phyloP scores from a whole-genome alignment of 192 early-diverging fungal species.

The Helicostylum pulchrum region DNA sequence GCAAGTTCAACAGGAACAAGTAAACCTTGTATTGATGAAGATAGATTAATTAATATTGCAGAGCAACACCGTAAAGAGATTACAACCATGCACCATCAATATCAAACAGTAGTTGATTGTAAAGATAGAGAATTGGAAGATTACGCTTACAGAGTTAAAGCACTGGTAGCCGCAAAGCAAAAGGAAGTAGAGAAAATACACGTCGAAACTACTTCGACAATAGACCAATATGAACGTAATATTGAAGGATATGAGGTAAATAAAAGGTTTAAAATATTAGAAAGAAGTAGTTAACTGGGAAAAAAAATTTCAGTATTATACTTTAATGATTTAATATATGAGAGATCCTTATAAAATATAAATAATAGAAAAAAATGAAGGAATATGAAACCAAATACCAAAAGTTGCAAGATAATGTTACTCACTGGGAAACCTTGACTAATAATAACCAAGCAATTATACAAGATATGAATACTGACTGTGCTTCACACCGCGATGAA shows the following conservation, averaged over 20 bases:
- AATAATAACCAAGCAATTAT: constrained; percentile 14
- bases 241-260: constrained; percentile 32
- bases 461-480: constrained; percentile 15
- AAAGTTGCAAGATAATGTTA: constrained; percentile 4
- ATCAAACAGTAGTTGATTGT: constrained; percentile 18
- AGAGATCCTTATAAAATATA: neutral
- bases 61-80: constrained; percentile 26
- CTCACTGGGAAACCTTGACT: constrained; percentile 11
- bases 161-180: constrained; percentile 10
- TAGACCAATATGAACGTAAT: constrained; percentile 4
- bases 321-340: constrained; percentile 13
- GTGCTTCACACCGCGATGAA: constrained; percentile 10
- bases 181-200: constrained; percentile 20
- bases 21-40: neutral
- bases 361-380: constrained; percentile 5
- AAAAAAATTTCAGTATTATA: constrained; percentile 13
- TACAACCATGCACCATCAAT: constrained; percentile 20
- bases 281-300: neutral
- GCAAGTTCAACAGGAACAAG: neutral
- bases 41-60: constrained; percentile 12
- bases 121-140: constrained; percentile 28
- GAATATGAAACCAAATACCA: constrained; percentile 6
- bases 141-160: constrained; percentile 25
- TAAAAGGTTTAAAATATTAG: neutral
- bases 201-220: neutral